Evolutionary conservation across 306 rosid species (phyloP).

Genomic region (Corylus avellana): DNA sequence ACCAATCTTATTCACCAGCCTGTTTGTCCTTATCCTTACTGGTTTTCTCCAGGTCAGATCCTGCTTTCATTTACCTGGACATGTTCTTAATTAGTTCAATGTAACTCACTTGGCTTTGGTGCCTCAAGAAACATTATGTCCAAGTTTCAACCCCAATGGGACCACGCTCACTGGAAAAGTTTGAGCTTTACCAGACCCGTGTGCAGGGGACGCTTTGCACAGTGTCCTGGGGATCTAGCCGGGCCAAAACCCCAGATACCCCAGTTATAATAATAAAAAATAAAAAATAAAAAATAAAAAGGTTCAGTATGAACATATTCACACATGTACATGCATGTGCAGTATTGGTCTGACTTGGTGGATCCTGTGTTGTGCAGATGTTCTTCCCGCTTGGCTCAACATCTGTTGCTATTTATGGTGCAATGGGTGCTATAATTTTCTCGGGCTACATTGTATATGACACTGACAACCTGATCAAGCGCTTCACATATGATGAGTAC

Average conservation of each 20-base stretch:
- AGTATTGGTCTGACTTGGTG: conserved; percentile 23
- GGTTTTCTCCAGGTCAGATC: conserved; percentile 81
- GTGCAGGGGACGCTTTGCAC: too few species aligned
- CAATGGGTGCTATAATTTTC: conserved; percentile 73
- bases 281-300: too few species aligned
- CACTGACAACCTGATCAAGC: conserved; percentile 87
- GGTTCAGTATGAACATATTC: background rate
- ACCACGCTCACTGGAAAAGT: too few species aligned
- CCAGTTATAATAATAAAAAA: too few species aligned
- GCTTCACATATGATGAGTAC: conserved; percentile 83
- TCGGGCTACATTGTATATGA: conserved; percentile 84
- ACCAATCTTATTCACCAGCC: conserved; percentile 82
- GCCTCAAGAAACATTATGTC: too few species aligned
- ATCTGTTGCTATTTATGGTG: conserved; percentile 71
- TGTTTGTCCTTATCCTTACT: conserved; percentile 58
- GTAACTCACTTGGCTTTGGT: too few species aligned
- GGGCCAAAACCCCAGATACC: too few species aligned
- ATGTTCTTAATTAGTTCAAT: background rate
- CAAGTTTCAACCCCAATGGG: too few species aligned
- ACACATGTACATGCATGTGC: background rate
- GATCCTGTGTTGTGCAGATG: conserved; percentile 40
- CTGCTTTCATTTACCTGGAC: background rate
- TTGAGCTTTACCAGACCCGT: too few species aligned
- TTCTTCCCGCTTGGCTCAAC: conserved; percentile 91
- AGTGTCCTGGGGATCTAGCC: too few species aligned